Evolutionary conservation across 495 filamentous ascomycete species (phyloP).

Genomic region (Letharia lupina): DNA sequence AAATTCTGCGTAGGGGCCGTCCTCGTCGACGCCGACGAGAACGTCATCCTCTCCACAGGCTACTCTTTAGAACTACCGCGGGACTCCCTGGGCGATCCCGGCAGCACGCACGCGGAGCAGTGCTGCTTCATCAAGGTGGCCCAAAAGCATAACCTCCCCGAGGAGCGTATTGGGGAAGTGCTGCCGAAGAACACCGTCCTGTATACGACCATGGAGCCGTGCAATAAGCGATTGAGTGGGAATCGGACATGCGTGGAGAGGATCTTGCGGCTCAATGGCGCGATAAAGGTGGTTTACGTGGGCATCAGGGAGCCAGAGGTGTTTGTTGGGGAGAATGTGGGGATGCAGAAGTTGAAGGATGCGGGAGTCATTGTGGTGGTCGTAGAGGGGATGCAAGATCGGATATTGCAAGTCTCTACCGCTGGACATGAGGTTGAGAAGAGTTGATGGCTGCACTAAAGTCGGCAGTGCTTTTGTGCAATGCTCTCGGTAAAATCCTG

Average conservation of each 20-base stretch:
- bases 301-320: slow-evolving; percentile 31
- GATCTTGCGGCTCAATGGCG: slow-evolving; percentile 27
- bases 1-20: slow-evolving; percentile 34
- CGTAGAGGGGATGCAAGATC: slow-evolving; percentile 27
- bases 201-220: slow-evolving; percentile 35
- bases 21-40: slow-evolving; percentile 26
- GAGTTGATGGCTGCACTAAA: background rate
- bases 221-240: slow-evolving; percentile 31
- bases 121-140: slow-evolving; percentile 44
- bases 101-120: slow-evolving; percentile 34
- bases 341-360: slow-evolving; percentile 25
- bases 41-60: slow-evolving; percentile 28
- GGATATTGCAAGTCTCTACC: slow-evolving; percentile 26
- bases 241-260: slow-evolving; percentile 28
- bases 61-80: slow-evolving; percentile 32
- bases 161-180: slow-evolving; percentile 33
- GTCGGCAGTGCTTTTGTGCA: background rate
- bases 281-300: slow-evolving; percentile 29
- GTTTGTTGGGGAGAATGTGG: slow-evolving; percentile 28
- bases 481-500: background rate
- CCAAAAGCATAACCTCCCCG: slow-evolving; percentile 32
- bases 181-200: slow-evolving; percentile 33
- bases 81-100: slow-evolving; percentile 32
- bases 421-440: slow-evolving; percentile 26
- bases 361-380: slow-evolving; percentile 24